Evolutionary conservation across 2,329 filamentous ascomycete genomes (phyloP).

Genomic region (Lachnellula hyalina): DNA sequence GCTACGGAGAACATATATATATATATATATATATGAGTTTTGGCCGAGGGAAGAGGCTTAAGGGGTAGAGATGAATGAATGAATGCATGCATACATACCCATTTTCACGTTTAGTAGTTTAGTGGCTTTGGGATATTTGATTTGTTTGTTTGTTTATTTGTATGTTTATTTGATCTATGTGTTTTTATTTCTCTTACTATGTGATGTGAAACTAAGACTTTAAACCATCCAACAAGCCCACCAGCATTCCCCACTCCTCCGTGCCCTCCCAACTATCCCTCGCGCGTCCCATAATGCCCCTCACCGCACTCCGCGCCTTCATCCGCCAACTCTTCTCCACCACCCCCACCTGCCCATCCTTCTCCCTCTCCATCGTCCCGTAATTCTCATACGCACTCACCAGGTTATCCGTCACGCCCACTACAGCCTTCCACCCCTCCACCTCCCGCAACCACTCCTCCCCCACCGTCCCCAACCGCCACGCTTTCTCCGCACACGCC

Average conservation of each 20-base stretch:
- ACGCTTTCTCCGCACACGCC: slow-evolving; percentile 82
- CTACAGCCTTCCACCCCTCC: slow-evolving; percentile 52
- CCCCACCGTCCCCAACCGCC: slow-evolving; percentile 62
- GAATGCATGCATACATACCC: too few species aligned
- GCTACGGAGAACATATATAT: too few species aligned
- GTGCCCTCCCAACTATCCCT: slow-evolving; percentile 79
- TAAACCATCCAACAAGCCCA: slow-evolving; percentile 42
- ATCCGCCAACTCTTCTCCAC: slow-evolving; percentile 81
- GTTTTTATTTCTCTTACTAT: neutral
- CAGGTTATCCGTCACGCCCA: slow-evolving; percentile 67
- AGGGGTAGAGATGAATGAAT: too few species aligned
- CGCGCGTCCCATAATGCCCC: slow-evolving; percentile 76
- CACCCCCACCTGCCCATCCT: slow-evolving; percentile 31
- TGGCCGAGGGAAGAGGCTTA: too few species aligned
- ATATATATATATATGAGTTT: too few species aligned
- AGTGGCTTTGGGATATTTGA: neutral
- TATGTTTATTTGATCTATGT: neutral
- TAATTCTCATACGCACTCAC: slow-evolving; percentile 81
- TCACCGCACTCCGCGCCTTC: slow-evolving; percentile 78
- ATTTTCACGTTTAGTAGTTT: too few species aligned
- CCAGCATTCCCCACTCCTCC: slow-evolving; percentile 57
- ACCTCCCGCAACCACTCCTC: slow-evolving; percentile 36
- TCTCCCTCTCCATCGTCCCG: slow-evolving; percentile 53
- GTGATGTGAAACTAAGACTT: neutral
- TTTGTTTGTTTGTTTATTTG: too few species aligned